A percentile compares a stretch with the other conserved stretches of the same genome.
phyloP scores from a whole-genome alignment of 108 stramenopile species.

The Thalassiosira profunda region DNA sequence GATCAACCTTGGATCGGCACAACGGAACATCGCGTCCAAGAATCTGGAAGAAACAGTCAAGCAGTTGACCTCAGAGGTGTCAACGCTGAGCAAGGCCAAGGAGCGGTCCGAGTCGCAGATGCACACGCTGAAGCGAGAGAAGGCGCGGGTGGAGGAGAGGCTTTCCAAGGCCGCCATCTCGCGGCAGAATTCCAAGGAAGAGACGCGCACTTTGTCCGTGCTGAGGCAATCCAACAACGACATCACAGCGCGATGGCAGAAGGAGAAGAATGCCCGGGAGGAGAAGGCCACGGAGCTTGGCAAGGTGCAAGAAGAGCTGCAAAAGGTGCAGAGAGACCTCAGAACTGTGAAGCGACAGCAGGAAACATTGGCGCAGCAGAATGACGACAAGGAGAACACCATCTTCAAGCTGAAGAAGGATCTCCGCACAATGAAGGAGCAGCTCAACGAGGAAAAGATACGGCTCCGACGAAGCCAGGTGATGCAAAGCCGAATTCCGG shows the following conservation, averaged over 20 bases:
- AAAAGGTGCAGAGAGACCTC: constrained; percentile 63
- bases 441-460: constrained; percentile 48
- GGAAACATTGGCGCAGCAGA: constrained; percentile 53
- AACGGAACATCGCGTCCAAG: constrained; percentile 86
- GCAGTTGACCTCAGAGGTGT: constrained; percentile 83
- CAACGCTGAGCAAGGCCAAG: constrained; percentile 75
- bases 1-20: constrained; percentile 91
- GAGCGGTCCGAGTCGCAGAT: constrained; percentile 82
- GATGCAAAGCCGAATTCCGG: constrained; percentile 50
- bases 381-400: constrained; percentile 76
- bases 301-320: constrained; percentile 61
- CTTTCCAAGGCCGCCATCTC: constrained; percentile 58
- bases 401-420: constrained; percentile 69
- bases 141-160: constrained; percentile 81
- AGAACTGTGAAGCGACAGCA: constrained; percentile 56
- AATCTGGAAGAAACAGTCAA: constrained; percentile 94
- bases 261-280: constrained; percentile 85
- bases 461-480: constrained; percentile 38
- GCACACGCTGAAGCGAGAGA: constrained; percentile 74
- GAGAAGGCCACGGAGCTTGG: constrained; percentile 76
- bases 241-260: constrained; percentile 86
- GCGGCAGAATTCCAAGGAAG: constrained; percentile 66
- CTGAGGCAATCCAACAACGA: constrained; percentile 83
- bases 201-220: constrained; percentile 77
- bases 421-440: constrained; percentile 73